Percentiles rank a stretch among this genome's conserved stretches.
Conservation (phyloP, 148 eudicot genomes). For the Rhododendron henanense region DNA sequence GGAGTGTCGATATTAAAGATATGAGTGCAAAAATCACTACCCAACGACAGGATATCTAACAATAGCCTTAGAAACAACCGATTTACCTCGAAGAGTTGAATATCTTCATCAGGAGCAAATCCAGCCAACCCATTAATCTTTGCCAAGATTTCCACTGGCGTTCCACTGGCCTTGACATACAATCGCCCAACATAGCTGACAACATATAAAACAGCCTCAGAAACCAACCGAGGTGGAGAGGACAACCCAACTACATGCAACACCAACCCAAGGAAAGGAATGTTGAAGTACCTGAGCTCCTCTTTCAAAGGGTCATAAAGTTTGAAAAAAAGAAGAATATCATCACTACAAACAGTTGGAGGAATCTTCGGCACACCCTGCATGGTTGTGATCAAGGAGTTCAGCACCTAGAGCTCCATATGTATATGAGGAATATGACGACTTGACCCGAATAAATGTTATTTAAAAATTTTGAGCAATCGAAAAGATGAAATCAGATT, state of each 20-base stretch:
- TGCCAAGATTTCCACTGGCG: conserved; percentile 57
- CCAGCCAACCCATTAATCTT: conserved; percentile 82
- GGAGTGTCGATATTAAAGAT: background rate
- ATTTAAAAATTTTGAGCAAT: background rate
- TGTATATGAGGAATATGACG: background rate
- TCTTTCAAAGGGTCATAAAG: conserved; percentile 83
- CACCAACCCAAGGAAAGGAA: background rate
- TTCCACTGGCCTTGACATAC: conserved; percentile 58
- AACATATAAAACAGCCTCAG: conserved; percentile 5
- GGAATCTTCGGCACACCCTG: conserved; percentile 54
- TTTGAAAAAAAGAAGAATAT: conserved; percentile 89
- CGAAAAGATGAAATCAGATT: background rate
- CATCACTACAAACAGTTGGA: conserved; percentile 62
- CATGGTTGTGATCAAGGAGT: conserved; percentile 6
- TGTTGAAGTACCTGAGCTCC: conserved; percentile 62
- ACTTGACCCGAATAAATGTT: background rate
- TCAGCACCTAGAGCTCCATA: background rate
- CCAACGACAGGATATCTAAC: background rate
- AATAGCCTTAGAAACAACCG: conserved; percentile 55
- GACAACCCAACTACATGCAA: background rate
- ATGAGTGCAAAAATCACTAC: background rate
- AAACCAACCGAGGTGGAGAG: background rate
- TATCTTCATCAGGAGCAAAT: conserved; percentile 69
- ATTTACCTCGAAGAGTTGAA: conserved; percentile 89
- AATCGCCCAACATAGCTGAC: conserved; percentile 78